Conservation (phyloP, 768 basidiomycete genomes). For the Hebeloma cylindrosporum region DNA sequence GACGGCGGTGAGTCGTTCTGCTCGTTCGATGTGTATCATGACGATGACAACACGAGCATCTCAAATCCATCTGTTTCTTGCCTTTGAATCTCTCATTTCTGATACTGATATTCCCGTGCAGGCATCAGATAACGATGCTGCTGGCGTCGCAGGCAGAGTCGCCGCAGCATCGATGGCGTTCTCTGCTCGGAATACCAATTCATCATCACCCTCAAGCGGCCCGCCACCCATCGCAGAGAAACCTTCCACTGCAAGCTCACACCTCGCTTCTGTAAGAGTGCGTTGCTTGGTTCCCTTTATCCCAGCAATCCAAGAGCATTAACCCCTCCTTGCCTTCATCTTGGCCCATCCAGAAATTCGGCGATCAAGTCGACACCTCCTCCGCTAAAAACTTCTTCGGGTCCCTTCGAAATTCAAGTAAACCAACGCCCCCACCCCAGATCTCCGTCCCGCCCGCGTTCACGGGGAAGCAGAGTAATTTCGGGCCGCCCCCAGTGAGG, state of each 20-base stretch:
- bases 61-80: not conserved
- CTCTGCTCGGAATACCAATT: slow-evolving; percentile 25
- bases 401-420: slow-evolving; percentile 46
- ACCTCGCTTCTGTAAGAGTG: slow-evolving; percentile 1
- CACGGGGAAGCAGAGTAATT: slow-evolving; percentile 40
- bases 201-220: slow-evolving; percentile 12
- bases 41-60: slow-evolving; percentile 5
- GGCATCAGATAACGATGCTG: slow-evolving; percentile 41
- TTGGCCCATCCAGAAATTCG: slow-evolving; percentile 48
- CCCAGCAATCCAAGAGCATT: not conserved
- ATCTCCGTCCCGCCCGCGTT: slow-evolving; percentile 43
- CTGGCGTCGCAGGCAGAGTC: slow-evolving; percentile 49
- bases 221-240: slow-evolving; percentile 31
- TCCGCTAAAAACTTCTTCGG: slow-evolving; percentile 47
- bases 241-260: slow-evolving; percentile 22
- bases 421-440: slow-evolving; percentile 34
- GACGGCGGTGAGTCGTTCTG: too few species aligned
- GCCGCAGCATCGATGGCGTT: slow-evolving; percentile 57
- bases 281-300: slow-evolving; percentile 5
- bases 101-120: slow-evolving; percentile 16
- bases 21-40: slow-evolving; percentile 13
- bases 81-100: slow-evolving; percentile 10
- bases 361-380: slow-evolving; percentile 53
- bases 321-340: slow-evolving; percentile 1
- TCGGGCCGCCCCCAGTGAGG: slow-evolving; percentile 51